Evolutionary conservation across 2,329 filamentous ascomycete species (phyloP).

Genomic region (Ceratocystiopsis minuta): DNA sequence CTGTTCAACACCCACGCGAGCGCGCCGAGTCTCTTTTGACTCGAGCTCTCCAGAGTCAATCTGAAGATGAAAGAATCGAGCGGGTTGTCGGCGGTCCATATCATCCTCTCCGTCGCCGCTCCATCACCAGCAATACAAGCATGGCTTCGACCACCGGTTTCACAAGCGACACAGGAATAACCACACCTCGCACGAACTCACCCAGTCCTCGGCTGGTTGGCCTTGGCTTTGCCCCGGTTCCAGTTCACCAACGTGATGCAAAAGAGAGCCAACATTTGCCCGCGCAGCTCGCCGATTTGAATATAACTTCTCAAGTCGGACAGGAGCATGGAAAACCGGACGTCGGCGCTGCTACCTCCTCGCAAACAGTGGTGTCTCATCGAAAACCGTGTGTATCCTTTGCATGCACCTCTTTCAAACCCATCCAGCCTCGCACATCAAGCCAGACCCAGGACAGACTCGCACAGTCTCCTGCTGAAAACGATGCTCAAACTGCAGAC

Average conservation of each 20-base stretch:
- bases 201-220: conserved; percentile 71
- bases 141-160: conserved; percentile 72
- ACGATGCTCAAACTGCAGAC: neutral
- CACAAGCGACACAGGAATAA: conserved; percentile 85
- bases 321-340: conserved; percentile 19
- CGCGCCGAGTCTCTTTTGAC: conserved; percentile 73
- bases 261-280: neutral
- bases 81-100: conserved; percentile 10
- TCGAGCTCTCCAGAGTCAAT: conserved; percentile 54
- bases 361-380: conserved; percentile 35
- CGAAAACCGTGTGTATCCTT: conserved; percentile 88
- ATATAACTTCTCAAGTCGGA: no score
- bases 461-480: no score
- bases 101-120: conserved; percentile 33
- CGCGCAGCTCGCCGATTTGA: no score
- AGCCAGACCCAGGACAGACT: conserved; percentile 13
- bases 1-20: conserved; percentile 29
- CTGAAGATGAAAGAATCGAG: conserved; percentile 34
- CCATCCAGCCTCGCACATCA: conserved; percentile 15
- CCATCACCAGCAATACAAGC: conserved; percentile 65
- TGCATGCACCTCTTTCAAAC: conserved; percentile 52
- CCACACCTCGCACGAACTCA: conserved; percentile 72
- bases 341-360: conserved; percentile 19
- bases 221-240: conserved; percentile 20
- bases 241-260: neutral